Conservation (phyloP, 768 basidiomycete genomes). For the Calvatia gigantea region DNA sequence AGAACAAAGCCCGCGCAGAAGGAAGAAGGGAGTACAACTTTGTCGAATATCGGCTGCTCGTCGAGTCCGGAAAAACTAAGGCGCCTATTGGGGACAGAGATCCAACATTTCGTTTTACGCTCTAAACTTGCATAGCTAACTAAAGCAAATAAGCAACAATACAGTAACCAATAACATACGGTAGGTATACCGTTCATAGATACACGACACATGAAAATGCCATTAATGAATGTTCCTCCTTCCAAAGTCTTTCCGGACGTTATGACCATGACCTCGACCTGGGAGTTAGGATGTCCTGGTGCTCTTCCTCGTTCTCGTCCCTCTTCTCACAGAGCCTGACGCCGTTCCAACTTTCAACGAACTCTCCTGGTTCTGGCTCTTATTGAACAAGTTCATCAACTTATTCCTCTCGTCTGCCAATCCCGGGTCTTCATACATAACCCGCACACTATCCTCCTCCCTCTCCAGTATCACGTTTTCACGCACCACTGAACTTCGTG, state of each 20-base stretch:
- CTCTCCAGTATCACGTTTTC: slow-evolving; percentile 6
- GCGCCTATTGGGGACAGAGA: slow-evolving; percentile 11
- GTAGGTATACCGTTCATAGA: neutral
- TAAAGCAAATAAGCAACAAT: neutral
- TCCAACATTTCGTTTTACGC: slow-evolving; percentile 5
- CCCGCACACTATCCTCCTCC: slow-evolving; percentile 48
- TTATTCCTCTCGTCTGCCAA: slow-evolving; percentile 56
- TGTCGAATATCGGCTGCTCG: neutral
- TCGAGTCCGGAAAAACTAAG: slow-evolving; percentile 6
- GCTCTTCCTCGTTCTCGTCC: slow-evolving; percentile 17
- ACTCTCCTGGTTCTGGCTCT: slow-evolving; percentile 17
- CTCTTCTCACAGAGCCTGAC: slow-evolving; percentile 8
- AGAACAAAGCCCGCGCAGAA: slow-evolving; percentile 9
- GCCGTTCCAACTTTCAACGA: slow-evolving; percentile 1
- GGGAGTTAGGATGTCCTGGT: slow-evolving; percentile 23
- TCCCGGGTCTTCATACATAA: slow-evolving; percentile 67
- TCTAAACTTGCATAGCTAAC: neutral
- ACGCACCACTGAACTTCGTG: slow-evolving; percentile 11
- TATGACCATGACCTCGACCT: too few relatives aligned
- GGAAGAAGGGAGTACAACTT: slow-evolving; percentile 1
- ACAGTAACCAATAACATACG: slow-evolving; percentile 2
- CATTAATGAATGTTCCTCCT: neutral
- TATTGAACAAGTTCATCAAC: slow-evolving; percentile 52
- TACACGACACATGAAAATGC: neutral
- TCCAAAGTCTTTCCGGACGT: too few relatives aligned